Base-by-base conservation (phyloP, 805 yeast genomes). In the Myxozyma monticola region DNA sequence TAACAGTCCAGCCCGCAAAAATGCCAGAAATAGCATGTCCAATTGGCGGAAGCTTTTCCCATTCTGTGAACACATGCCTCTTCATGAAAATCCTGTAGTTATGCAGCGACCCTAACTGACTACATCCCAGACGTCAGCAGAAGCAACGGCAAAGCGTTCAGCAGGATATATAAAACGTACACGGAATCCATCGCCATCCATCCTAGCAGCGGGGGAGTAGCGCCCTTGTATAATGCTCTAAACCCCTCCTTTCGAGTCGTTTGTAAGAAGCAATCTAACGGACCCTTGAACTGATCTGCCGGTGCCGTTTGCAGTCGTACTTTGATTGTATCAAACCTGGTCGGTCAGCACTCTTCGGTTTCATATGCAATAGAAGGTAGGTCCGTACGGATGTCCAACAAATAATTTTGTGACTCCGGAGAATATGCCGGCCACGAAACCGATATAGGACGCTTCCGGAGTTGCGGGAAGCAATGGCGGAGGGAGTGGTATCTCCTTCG, bases 181-280 rank as follows among this genome's bases (percentile, higher is more conserved):
- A 88, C 88, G 2, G 90, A 81, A 65, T 89, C 97, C 96, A 89
- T 89, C 55, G 85, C 68, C 60, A 89, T 88, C 96, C 96, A 89
- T 0, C 96, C 97, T 18, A 87, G 80, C 57, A 89, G 73, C 1
- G 96, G 96, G 3, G 97, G 96, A 0, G 96, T 87, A 58, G 89
- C 88, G 0, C 97, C 97, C 60, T 88, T 81, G 65, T 88, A 89
- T 47, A 89, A 78, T 0, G 96, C 97, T 30, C 75, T 68, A 4
- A 83, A 56, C 2, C 96, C 96, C 65, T 89, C 96, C 24, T 81
- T 78, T 54, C 71, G 72, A 22, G 85, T 63, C 0, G 96, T 89
- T 63, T 85, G 81, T 61, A 73, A 60, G 3, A 86, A 81, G 67
- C 96, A 87, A 64, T 89, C 95, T 61, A 85, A 62, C 0, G 96